phyloP scores from a whole-genome alignment of 2,329 filamentous ascomycete species.

The Colletotrichum sojae region DNA sequence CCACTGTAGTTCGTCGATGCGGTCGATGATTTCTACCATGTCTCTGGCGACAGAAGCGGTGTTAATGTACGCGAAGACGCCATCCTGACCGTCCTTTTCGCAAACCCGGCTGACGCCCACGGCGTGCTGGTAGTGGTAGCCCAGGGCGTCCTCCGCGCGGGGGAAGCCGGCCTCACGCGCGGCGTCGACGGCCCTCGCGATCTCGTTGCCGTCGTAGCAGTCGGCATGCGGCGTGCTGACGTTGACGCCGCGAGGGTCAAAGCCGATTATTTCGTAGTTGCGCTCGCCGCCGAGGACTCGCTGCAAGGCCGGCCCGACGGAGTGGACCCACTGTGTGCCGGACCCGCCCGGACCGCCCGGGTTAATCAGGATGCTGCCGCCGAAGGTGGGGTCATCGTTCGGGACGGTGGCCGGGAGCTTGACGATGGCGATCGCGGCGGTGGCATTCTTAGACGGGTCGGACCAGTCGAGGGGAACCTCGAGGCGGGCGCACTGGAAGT shows the following conservation, averaged over 20 bases:
- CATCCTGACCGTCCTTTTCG: slow-evolving; percentile 29
- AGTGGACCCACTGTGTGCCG: slow-evolving; percentile 46
- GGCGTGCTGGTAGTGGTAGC: slow-evolving; percentile 34
- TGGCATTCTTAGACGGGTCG: slow-evolving; percentile 34
- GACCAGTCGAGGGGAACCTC: slow-evolving; percentile 60
- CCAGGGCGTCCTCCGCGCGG: not conserved
- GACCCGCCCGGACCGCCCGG: slow-evolving; percentile 56
- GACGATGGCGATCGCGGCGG: slow-evolving; percentile 51
- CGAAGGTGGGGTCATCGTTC: slow-evolving; percentile 49
- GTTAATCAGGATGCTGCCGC: slow-evolving; percentile 53
- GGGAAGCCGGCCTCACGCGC: slow-evolving; percentile 40
- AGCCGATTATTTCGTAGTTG: slow-evolving; percentile 54
- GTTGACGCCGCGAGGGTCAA: slow-evolving; percentile 54
- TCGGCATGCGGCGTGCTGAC: slow-evolving; percentile 49
- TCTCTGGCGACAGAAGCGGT: slow-evolving; percentile 51
- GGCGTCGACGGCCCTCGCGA: slow-evolving; percentile 45
- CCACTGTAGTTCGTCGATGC: slow-evolving; percentile 45
- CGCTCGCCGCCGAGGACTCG: slow-evolving; percentile 44
- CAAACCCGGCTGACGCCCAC: slow-evolving; percentile 45
- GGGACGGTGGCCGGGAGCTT: slow-evolving; percentile 51
- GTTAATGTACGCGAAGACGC: slow-evolving; percentile 47
- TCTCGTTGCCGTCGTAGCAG: slow-evolving; percentile 48
- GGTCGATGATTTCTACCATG: slow-evolving; percentile 52
- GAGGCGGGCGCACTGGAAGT: slow-evolving; percentile 57
- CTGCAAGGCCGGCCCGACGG: slow-evolving; percentile 41